These are phyloP conservation scores for Aspergillus nanangensis DNA, from an alignment of 495 filamentous ascomycete genomes.

Conservation along the genomic window DNA sequence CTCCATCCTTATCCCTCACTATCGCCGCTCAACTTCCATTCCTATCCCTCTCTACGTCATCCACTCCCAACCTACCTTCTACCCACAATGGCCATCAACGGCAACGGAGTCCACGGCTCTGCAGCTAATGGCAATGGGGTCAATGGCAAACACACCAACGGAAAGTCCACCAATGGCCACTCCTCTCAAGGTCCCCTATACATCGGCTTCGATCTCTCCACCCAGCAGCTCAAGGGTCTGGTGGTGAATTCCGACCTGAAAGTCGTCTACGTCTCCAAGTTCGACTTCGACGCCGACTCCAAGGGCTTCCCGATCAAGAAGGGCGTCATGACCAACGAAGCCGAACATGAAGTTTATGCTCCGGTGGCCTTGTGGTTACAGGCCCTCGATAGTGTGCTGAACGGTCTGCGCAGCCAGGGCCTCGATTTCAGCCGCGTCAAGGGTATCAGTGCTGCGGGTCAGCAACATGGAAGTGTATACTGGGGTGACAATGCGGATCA, in stretches of 20 bases:
- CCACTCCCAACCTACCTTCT: too few species aligned
- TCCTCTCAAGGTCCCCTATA: conserved; percentile 59
- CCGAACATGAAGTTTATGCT: conserved; percentile 81
- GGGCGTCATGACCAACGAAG: conserved; percentile 77
- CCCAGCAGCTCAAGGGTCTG: conserved; percentile 92
- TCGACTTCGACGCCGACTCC: conserved; percentile 71
- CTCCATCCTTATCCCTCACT: too few species aligned
- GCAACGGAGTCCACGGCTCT: too few species aligned
- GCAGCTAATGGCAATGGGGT: too few species aligned
- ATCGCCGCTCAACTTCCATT: too few species aligned
- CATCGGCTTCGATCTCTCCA: conserved; percentile 92
- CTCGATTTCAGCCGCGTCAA: conserved; percentile 73
- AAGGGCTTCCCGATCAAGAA: conserved; percentile 70
- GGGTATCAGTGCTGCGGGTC: conserved; percentile 86
- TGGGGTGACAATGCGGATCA: conserved; percentile 73
- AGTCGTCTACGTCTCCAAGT: conserved; percentile 47
- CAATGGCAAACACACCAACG: too few species aligned
- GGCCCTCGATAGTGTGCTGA: conserved; percentile 78
- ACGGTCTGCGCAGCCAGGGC: conserved; percentile 63
- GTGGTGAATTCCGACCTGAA: conserved; percentile 68
- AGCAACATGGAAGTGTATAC: conserved; percentile 95
- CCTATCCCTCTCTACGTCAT: too few species aligned
- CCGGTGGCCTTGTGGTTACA: conserved; percentile 94
- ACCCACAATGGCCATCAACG: too few species aligned
- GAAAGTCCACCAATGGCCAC: too few species aligned